phyloP scores from a whole-genome alignment of 148 eudicot genomes.

The Amaranthus hypochondriacus region DNA sequence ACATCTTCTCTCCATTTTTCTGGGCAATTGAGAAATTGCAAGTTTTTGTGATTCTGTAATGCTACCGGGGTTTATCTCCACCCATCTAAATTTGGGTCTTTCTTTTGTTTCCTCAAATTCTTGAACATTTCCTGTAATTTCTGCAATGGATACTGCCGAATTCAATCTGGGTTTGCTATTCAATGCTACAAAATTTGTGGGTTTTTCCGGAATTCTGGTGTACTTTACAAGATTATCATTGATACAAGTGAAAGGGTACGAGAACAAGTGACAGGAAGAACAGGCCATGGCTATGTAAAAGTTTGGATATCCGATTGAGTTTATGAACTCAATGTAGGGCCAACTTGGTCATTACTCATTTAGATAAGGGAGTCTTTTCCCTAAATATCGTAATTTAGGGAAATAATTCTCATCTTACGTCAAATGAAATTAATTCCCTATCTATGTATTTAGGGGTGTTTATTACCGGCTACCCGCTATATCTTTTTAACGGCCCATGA shows the following conservation, averaged over 20 bases:
- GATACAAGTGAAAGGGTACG: constrained; percentile 18
- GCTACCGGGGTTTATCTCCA: constrained; percentile 30
- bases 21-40: constrained; percentile 49
- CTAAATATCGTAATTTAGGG: too few species aligned
- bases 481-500: too few species aligned
- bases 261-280: constrained; percentile 20
- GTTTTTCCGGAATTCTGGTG: constrained; percentile 11
- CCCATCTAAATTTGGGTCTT: constrained; percentile 46
- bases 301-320: neutral
- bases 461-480: too few species aligned
- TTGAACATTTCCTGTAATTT: constrained; percentile 10
- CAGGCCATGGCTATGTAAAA: constrained; percentile 22
- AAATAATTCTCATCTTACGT: too few species aligned
- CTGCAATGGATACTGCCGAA: constrained; percentile 16
- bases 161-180: constrained; percentile 13
- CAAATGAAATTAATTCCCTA: too few species aligned
- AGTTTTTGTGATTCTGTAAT: constrained; percentile 51
- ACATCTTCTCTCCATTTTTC: constrained; percentile 67
- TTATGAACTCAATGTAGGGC: neutral
- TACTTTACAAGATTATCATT: constrained; percentile 1
- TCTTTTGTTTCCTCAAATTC: constrained; percentile 23
- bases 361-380: too few species aligned
- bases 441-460: too few species aligned
- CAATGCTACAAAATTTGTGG: constrained; percentile 1
- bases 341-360: neutral